Base-by-base conservation (phyloP, 345 rosid species). In the Eucalyptus coolabah region DNA sequence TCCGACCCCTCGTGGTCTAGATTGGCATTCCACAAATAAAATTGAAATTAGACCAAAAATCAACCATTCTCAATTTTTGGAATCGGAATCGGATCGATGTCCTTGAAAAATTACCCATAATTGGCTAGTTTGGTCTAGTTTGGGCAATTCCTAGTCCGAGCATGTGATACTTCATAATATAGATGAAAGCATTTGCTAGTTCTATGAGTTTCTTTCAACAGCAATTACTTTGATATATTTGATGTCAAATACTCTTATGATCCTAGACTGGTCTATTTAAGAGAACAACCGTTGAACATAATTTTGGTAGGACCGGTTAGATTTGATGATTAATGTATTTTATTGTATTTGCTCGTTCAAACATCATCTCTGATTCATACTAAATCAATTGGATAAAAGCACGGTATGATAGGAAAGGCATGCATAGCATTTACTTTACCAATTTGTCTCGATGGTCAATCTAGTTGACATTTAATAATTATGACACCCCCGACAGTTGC, bases 31-130 rank as follows among this genome's bases (percentile, higher is more conserved):
- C 30, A 56, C 63, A 56, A 56, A 56, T 56, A 1, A 24, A 56
- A 56, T 24, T 23, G 30, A 56, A 56, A 56, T 23, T 56, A 24
- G 30, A 56, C 63, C 12, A 24, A 56, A 56, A 56, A 56, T 56
- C 63, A 56, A 56, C 3, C 0, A 1, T 56, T 56, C 63, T 1
- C 11, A 24, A 10, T 56, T 56, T 23, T 23, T 56, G 6, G 63
- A 56, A 56, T 24, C 0, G 5, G 3, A 56, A 24, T 0, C 1
- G 5, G 6, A 24, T 56, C 3, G 1, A 0, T 10, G 12, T 2
- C 63, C 30, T 56, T 21, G 63, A 56, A 9, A 9, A 23, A 23
- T 23, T 3, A 56, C 63, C 63, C 0, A 56, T 3, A 23, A 56
- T 0, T 24, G 3, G 30, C 28, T 56, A 24, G 12, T 56, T 56